These are phyloP conservation scores for Boletus subparvulus DNA, from an alignment of 768 basidiomycete genomes.

Conservation along the genomic window DNA sequence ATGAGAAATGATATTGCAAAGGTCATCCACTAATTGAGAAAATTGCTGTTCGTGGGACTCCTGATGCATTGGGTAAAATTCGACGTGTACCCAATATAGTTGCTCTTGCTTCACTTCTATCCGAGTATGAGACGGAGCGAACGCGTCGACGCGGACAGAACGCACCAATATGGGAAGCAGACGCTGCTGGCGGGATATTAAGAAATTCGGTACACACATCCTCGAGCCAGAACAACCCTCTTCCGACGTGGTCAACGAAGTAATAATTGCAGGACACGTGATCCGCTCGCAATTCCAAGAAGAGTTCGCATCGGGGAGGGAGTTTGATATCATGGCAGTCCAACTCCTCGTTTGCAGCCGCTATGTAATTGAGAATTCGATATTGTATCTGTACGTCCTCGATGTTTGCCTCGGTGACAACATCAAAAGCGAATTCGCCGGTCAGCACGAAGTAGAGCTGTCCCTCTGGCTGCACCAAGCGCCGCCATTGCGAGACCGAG, in stretches of 20 bases:
- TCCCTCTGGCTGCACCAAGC: conserved; percentile 59
- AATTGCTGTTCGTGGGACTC: conserved; percentile 40
- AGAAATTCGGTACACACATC: conserved; percentile 42
- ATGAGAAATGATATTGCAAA: conserved; percentile 55
- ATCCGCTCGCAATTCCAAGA: conserved; percentile 44
- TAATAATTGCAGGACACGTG: conserved; percentile 52
- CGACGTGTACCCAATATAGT: conserved; percentile 63
- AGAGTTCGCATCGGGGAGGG: conserved; percentile 48
- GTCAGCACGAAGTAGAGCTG: conserved; percentile 46
- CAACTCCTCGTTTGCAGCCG: conserved; percentile 34
- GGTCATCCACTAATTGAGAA: conserved; percentile 42
- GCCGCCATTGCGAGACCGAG: conserved; percentile 37
- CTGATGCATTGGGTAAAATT: conserved; percentile 61
- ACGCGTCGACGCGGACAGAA: conserved; percentile 1
- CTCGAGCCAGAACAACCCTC: conserved; percentile 56
- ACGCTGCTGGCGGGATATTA: conserved; percentile 44
- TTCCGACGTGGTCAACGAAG: conserved; percentile 48
- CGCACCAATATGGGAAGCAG: conserved; percentile 55
- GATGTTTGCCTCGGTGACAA: conserved; percentile 60
- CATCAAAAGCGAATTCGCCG: conserved; percentile 25
- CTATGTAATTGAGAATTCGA: conserved; percentile 40
- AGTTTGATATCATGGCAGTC: conserved; percentile 33
- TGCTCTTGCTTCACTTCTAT: conserved; percentile 47
- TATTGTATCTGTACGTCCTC: conserved; percentile 36
- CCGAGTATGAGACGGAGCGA: conserved; percentile 4